A percentile compares a stretch with the other conserved stretches of the same genome.
These are phyloP conservation scores for Boletellus emodensis DNA, from an alignment of 768 basidiomycete genomes.

Conservation along the genomic window DNA sequence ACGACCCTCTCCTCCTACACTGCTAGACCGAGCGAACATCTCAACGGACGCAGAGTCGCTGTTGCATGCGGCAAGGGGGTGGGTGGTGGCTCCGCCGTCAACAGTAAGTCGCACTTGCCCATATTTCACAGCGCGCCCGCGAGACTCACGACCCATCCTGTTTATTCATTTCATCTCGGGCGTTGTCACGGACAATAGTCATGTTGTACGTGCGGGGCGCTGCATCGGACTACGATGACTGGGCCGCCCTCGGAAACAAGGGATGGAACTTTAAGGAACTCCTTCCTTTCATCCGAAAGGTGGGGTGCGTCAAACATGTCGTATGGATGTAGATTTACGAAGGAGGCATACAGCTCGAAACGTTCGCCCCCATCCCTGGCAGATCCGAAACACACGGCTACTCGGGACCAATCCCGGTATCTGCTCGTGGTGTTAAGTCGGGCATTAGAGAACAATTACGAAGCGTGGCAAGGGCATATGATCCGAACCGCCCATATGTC, in stretches of 20 bases:
- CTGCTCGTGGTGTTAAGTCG: conserved; percentile 8
- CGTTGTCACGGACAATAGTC: neutral
- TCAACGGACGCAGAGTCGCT: conserved; percentile 14
- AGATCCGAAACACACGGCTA: conserved; percentile 34
- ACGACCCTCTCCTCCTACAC: conserved; percentile 14
- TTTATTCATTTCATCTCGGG: no score
- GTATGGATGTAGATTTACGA: conserved; percentile 23
- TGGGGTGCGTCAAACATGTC: conserved; percentile 7
- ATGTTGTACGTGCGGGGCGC: conserved; percentile 22
- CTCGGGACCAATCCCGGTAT: conserved; percentile 29
- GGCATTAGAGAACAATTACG: conserved; percentile 41
- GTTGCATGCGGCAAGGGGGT: conserved; percentile 20
- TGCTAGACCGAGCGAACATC: conserved; percentile 8
- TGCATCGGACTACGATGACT: conserved; percentile 29
- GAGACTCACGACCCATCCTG: no score
- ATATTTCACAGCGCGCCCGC: neutral
- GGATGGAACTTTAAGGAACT: conserved; percentile 60
- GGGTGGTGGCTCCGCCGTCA: conserved; percentile 25
- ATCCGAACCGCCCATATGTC: conserved; percentile 41
- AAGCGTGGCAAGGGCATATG: conserved; percentile 41
- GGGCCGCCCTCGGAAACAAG: conserved; percentile 31
- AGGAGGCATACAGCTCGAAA: conserved; percentile 45
- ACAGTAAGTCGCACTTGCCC: conserved; percentile 9
- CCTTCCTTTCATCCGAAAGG: conserved; percentile 59
- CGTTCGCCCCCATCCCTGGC: conserved; percentile 30